Percentiles rank a stretch among this genome's conserved stretches.
Evolutionary conservation across 1,139 yeast genomes (phyloP).

Genomic region (Trichomonascaceae sp.): DNA sequence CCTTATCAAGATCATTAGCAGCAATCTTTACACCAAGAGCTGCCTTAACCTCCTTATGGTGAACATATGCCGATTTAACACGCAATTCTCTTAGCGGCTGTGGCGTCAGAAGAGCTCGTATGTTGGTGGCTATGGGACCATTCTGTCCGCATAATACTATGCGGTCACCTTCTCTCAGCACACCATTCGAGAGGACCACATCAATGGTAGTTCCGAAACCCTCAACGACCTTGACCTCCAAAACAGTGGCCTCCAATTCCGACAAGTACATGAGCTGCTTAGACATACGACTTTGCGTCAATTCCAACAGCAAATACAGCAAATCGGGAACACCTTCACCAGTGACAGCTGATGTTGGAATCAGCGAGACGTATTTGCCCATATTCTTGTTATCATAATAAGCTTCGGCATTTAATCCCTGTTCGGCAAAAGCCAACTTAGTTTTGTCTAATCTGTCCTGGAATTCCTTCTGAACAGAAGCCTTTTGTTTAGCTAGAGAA

Average conservation of each 20-base stretch:
- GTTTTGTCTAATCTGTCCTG: conserved; percentile 81
- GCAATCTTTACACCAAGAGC: conserved; percentile 98
- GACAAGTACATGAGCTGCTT: conserved; percentile 96
- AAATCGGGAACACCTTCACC: conserved; percentile 99
- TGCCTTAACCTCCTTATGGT: conserved; percentile 96
- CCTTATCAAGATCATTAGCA: conserved; percentile 95
- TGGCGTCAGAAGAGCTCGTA: conserved; percentile 93
- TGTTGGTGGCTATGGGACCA: conserved; percentile 97
- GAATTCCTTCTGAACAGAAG: conserved; percentile 87
- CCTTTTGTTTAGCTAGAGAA: conserved; percentile 73
- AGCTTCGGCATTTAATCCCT: conserved; percentile 95
- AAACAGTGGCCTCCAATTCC: conserved; percentile 87
- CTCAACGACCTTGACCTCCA: conserved; percentile 97
- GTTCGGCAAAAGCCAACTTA: conserved; percentile 90
- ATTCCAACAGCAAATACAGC: conserved; percentile 88
- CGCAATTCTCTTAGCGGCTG: conserved; percentile 96
- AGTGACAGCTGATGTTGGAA: conserved; percentile 97
- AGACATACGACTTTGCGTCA: conserved; percentile 98
- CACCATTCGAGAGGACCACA: conserved; percentile 93
- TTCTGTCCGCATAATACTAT: conserved; percentile 95
- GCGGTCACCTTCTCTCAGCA: conserved; percentile 89
- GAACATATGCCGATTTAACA: conserved; percentile 88
- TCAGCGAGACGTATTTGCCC: conserved; percentile 89
- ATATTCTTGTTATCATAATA: conserved; percentile 92
- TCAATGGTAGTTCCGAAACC: conserved; percentile 99